Percentiles rank a stretch among this genome's conserved stretches.
Conservation (phyloP, 2,329 filamentous ascomycete genomes). For the Colletotrichum horii region DNA sequence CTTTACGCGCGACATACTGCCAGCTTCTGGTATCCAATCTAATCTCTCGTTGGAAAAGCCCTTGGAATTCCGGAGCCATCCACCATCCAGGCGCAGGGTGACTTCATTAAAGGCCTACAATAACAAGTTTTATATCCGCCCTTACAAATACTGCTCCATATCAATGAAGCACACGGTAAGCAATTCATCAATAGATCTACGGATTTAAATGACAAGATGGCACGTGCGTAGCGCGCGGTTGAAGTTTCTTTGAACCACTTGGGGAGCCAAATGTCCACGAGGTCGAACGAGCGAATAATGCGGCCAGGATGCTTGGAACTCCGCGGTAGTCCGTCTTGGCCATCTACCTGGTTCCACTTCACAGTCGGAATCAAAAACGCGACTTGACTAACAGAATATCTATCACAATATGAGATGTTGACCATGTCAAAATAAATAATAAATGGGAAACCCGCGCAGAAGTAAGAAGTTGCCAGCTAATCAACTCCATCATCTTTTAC, state of each 20-base stretch:
- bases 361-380: not conserved
- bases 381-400: not conserved
- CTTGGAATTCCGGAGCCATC: not conserved
- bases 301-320: not conserved
- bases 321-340: not conserved
- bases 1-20: fast-evolving
- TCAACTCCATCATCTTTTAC: not conserved
- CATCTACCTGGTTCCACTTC: not conserved
- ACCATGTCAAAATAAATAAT: not conserved
- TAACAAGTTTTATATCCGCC: not conserved
- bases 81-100: not conserved
- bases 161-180: not conserved
- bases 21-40: not conserved
- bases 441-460: not conserved
- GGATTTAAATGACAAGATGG: not conserved
- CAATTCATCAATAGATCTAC: not conserved
- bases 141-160: not conserved
- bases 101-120: not conserved
- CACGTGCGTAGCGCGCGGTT: not conserved
- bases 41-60: not conserved
- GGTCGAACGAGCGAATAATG: not conserved
- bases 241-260: not conserved
- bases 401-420: not conserved
- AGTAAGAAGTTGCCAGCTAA: not conserved
- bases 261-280: not conserved